These are phyloP conservation scores for Urtica urens DNA, from an alignment of 306 rosid genomes.

Conservation along the genomic window DNA sequence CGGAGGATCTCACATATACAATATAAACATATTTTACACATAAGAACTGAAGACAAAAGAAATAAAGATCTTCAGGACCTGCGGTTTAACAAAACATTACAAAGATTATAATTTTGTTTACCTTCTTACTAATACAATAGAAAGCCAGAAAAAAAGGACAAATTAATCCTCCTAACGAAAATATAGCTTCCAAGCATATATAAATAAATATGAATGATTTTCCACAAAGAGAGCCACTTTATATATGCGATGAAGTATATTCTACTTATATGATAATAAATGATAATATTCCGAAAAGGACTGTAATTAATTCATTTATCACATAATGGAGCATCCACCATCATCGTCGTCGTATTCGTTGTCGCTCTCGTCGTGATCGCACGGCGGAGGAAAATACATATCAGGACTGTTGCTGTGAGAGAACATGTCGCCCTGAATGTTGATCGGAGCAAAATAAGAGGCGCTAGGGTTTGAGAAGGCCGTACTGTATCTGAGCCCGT, in stretches of 20 bases:
- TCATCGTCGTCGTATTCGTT: conserved; percentile 35
- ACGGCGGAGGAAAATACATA: conserved; percentile 19
- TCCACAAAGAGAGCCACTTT: conserved; percentile 1
- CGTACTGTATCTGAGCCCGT: conserved; percentile 54
- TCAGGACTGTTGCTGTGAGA: conserved; percentile 11
- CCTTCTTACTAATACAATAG: too few relatives aligned
- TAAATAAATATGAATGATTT: too few relatives aligned
- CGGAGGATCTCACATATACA: too few relatives aligned
- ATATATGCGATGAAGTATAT: neutral
- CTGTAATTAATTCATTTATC: conserved; percentile 1
- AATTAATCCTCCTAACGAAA: too few relatives aligned
- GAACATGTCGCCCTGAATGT: conserved; percentile 37
- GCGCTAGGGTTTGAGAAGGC: conserved; percentile 34
- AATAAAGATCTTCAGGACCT: too few relatives aligned
- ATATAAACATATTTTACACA: too few relatives aligned
- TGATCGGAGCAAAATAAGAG: conserved; percentile 34
- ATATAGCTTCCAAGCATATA: too few relatives aligned
- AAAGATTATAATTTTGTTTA: too few relatives aligned
- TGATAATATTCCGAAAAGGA: neutral
- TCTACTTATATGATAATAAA: neutral
- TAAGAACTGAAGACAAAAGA: too few relatives aligned
- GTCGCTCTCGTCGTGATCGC: conserved; percentile 28
- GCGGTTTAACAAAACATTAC: too few relatives aligned
- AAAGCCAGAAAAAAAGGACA: too few relatives aligned
- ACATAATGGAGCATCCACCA: conserved; percentile 57